Evolutionary conservation across 768 basidiomycete genomes (phyloP), one percentile per base, ranked within the genome.

Genomic region (Trametes sanguinea): DNA sequence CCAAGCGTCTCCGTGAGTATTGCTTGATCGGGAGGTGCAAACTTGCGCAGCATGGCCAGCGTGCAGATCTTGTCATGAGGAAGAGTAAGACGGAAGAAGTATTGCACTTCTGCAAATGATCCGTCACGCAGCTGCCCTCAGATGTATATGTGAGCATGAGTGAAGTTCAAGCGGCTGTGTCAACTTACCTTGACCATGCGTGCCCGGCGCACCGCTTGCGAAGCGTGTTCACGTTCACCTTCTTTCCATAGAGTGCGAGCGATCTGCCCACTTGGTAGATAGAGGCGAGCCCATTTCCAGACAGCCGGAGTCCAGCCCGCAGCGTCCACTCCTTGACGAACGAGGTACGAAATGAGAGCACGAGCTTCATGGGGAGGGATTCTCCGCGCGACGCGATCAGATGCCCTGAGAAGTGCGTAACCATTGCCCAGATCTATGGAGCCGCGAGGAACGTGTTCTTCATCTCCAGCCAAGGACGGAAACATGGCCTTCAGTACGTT

Each of bases 271-370:
- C 37, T 69, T 66, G 30, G 70, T 65, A 14, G 74, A 53, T 1
- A 73, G 57, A 22, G 74, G 69, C 51, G 69, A 66, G 33, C 75
- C 61, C 61, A 62, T 39, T 52, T 52, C 51, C 51, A 52, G 17
- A 37, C 33, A 16, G 16, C 4, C 10, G 35, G 35, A 6, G 10
- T 39, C 51, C 51, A 46, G 7, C 17, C 17, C 7, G 17, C 8
- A 9, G 17, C 45, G 8, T 46, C 45, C 7, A 46, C 45, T n/a
- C 45, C 45, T n/a, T 46, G 14, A 8, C 45, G 17, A 8, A 17
- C n/a, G n/a, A 46, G 45, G 45, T 17, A 46, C 17, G 17, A 8
- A 27, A 9, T 22, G 45, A 46, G 45, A 8, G 45, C 45, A 46
- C 17, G n/a, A 8, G 14, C 14, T 17, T 46, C 45, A n/a, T n/a